Evolutionary conservation across 2,329 filamentous ascomycete genomes (phyloP).

Genomic region (Colletotrichum lupini): DNA sequence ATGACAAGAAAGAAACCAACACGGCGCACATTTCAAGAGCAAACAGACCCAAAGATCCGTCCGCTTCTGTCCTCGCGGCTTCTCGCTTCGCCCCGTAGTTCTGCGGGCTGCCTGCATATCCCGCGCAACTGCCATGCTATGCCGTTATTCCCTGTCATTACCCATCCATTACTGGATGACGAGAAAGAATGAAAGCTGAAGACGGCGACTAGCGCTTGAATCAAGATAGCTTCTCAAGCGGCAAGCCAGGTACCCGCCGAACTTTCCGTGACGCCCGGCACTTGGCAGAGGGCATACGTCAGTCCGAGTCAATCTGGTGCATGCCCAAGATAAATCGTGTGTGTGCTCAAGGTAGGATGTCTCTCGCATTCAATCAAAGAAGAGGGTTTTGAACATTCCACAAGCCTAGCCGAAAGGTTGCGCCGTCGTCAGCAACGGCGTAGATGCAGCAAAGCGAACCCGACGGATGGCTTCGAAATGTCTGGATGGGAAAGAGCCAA

Average conservation of each 20-base stretch:
- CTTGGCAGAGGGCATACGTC: not conserved
- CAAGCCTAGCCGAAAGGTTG: not conserved
- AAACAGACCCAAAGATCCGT: not conserved
- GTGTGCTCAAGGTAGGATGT: not conserved
- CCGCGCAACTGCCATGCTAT: not conserved
- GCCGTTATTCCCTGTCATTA: not conserved
- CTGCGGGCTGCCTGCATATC: not conserved
- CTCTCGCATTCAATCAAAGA: not conserved
- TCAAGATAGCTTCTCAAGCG: not conserved
- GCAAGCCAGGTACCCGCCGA: not conserved
- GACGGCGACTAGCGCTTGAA: not conserved
- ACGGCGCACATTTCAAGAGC: not conserved
- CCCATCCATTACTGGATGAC: not conserved
- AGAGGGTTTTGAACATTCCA: slow-evolving; percentile 4
- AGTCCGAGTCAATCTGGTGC: not conserved
- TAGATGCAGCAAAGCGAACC: not conserved
- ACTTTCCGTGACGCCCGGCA: not conserved
- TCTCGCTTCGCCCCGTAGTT: slow-evolving; percentile 6
- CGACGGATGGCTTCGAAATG: not conserved
- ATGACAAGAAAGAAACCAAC: slow-evolving; percentile 2
- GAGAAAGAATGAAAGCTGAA: not conserved
- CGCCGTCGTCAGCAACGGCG: slow-evolving; percentile 10
- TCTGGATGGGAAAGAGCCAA: slow-evolving; percentile 14
- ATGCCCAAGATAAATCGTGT: not conserved
- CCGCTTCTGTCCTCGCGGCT: not conserved